A percentile compares a stretch with the other conserved stretches of the same genome.
Conservation (phyloP, 148 eudicot species). For the Rhododendron ovatum region DNA sequence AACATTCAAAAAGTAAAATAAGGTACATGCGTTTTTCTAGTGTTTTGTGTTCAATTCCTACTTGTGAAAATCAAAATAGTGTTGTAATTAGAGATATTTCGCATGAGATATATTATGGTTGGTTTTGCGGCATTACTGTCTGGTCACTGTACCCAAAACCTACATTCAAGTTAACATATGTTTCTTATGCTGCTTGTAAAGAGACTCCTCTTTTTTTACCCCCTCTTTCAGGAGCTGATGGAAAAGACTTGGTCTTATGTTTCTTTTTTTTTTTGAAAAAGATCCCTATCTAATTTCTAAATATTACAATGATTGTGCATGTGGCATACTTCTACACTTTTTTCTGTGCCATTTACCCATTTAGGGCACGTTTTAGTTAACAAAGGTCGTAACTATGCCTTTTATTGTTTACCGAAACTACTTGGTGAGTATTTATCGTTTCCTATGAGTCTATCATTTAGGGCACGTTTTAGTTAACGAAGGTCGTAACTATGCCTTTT, state of each 20-base stretch:
- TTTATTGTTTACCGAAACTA: not conserved
- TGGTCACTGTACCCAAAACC: not conserved
- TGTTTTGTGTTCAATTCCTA: not conserved
- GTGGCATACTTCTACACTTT: not conserved
- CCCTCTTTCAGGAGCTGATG: not conserved
- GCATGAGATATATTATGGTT: too few species aligned
- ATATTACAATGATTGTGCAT: not conserved
- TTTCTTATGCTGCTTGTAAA: not conserved
- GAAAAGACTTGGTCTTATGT: not conserved
- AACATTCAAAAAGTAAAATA: not conserved
- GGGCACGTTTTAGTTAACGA: not conserved
- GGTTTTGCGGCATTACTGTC: not conserved
- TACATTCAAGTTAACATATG: not conserved
- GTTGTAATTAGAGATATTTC: not conserved
- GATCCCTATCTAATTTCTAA: not conserved
- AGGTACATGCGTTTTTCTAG: not conserved
- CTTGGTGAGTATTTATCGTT: not conserved
- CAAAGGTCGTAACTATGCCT: not conserved
- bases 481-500: not conserved
- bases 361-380: not conserved
- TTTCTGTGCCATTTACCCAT: too few species aligned
- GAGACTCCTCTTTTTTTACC: not conserved
- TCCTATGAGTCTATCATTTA: not conserved
- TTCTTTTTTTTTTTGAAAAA: not conserved
- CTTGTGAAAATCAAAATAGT: not conserved